Conservation (phyloP, 2,329 filamentous ascomycete genomes). For the Verticillium longisporum region DNA sequence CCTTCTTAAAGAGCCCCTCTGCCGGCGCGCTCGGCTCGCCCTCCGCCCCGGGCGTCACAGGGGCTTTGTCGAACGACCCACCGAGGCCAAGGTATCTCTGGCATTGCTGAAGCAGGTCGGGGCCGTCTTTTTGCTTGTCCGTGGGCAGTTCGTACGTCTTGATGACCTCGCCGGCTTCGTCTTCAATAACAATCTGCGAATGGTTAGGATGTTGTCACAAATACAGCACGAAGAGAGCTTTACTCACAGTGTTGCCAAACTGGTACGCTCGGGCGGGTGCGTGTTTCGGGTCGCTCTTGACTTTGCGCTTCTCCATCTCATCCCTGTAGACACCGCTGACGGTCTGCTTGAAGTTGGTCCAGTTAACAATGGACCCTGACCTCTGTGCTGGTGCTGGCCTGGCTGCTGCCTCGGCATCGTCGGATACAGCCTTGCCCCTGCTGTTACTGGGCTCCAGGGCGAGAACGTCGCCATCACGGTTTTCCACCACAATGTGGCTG, state of each 20-base stretch:
- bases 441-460: conserved; percentile 42
- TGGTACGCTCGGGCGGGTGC: conserved; percentile 79
- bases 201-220: conserved; percentile 17
- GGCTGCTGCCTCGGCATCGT: background rate
- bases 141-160: conserved; percentile 71
- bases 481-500: conserved; percentile 71
- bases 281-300: conserved; percentile 47
- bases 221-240: background rate
- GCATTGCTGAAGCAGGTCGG: conserved; percentile 30
- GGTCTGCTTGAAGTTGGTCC: conserved; percentile 36
- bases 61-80: conserved; percentile 29
- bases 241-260: conserved; percentile 67
- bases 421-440: background rate
- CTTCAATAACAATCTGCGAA: conserved; percentile 71
- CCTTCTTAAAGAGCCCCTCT: conserved; percentile 27
- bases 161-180: conserved; percentile 79
- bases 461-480: conserved; percentile 80
- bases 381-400: background rate
- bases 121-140: conserved; percentile 26
- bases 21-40: conserved; percentile 10
- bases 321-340: conserved; percentile 47
- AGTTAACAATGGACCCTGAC: background rate
- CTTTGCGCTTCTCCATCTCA: conserved; percentile 57
- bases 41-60: background rate
- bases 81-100: conserved; percentile 50